Percentiles rank a stretch among this genome's conserved stretches.
phyloP scores from a whole-genome alignment of 306 rosid species.

The Fragaria iinumae region DNA sequence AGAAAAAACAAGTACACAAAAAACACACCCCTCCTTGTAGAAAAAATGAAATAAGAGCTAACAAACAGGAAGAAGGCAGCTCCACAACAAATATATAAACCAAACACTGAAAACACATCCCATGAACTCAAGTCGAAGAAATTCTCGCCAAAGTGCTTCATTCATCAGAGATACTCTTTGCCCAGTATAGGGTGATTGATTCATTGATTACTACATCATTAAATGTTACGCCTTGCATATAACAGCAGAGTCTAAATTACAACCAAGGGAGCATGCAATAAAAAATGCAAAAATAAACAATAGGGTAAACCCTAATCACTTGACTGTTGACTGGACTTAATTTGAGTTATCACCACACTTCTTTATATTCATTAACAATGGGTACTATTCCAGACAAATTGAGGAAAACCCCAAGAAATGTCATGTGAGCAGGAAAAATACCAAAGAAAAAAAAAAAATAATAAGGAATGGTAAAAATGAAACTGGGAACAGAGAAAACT shows the following conservation, averaged over 20 bases:
- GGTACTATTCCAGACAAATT: background rate
- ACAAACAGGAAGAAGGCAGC: background rate
- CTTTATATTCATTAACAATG: background rate
- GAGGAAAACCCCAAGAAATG: background rate
- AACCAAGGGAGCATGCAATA: background rate
- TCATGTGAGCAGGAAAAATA: background rate
- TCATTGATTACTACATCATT: background rate
- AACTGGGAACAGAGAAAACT: conserved; percentile 1
- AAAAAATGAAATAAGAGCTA: background rate
- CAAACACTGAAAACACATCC: background rate
- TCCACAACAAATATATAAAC: background rate
- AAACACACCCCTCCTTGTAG: background rate
- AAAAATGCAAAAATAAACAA: background rate
- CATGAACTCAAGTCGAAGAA: background rate
- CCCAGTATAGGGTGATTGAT: background rate
- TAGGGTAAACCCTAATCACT: background rate
- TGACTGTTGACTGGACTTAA: background rate
- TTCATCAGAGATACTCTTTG: background rate
- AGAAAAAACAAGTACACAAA: background rate
- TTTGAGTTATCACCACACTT: background rate
- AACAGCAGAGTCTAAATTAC: background rate
- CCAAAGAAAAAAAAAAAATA: no score
- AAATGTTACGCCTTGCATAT: background rate
- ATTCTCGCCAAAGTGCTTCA: background rate
- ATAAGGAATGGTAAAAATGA: background rate